Evolutionary conservation across 2,329 filamentous ascomycete species (phyloP).

Genomic region (Biscogniauxia mediterranea): DNA sequence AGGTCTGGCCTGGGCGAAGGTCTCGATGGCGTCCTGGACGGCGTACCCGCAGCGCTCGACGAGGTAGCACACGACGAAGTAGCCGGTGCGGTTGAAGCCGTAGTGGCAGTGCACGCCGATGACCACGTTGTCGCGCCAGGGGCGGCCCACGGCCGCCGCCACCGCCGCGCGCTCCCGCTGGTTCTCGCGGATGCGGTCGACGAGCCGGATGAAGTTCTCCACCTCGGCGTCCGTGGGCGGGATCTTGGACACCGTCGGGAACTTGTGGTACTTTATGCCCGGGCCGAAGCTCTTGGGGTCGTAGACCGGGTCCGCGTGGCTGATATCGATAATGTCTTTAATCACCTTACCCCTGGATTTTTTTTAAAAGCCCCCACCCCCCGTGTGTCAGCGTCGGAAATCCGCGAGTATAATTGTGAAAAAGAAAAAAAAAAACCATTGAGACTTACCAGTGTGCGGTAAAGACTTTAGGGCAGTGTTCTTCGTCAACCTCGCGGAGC

Average conservation of each 20-base stretch:
- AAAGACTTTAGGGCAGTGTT: conserved; percentile 74
- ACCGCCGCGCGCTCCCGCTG: conserved; percentile 47
- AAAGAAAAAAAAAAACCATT: too few relatives aligned
- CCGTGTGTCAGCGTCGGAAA: too few relatives aligned
- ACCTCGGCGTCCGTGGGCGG: conserved; percentile 64
- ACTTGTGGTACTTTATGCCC: conserved; percentile 76
- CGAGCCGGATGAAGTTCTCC: conserved; percentile 51
- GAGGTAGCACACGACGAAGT: conserved; percentile 87
- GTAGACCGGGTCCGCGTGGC: conserved; percentile 87
- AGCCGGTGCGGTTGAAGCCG: conserved; percentile 91
- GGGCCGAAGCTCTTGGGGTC: conserved; percentile 70
- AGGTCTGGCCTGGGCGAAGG: conserved; percentile 69
- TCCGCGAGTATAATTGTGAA: too few relatives aligned
- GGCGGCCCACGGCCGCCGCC: conserved; percentile 34
- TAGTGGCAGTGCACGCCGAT: conserved; percentile 94
- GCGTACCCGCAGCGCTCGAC: conserved; percentile 73
- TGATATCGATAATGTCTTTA: conserved; percentile 83
- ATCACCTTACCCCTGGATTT: conserved; percentile 67
- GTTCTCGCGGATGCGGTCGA: conserved; percentile 58
- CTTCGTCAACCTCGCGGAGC: conserved; percentile 80
- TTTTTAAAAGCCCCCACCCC: not conserved
- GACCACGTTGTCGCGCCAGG: conserved; percentile 44
- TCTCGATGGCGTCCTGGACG: conserved; percentile 74
- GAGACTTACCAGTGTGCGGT: conserved; percentile 35
- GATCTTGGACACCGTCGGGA: conserved; percentile 88